Base-by-base conservation (phyloP, 495 filamentous ascomycete species). In the Talaromyces borbonicus region DNA sequence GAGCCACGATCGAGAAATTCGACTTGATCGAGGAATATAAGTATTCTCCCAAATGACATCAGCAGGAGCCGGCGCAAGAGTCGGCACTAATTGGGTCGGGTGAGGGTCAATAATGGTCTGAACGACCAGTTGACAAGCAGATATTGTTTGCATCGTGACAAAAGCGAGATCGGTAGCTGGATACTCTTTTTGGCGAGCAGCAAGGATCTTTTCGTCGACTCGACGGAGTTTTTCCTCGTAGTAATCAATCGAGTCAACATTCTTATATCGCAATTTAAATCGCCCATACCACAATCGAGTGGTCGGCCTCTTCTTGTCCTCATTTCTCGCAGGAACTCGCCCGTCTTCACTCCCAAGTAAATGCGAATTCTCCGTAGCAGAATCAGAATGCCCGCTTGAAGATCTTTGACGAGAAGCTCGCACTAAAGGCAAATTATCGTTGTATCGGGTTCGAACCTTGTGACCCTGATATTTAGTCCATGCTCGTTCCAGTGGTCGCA, bases 21-120 rank as follows among this genome's bases (percentile, higher is more conserved):
- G 78, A 42, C 69, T 77, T 1, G 76, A 68, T 5, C 84, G 79
- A 6, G 90, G 75, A n/a, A 87, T 58, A 52, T 97, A 99, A 0
- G 87, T 96, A 53, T 97, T 97, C 42, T 71, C 71, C 92, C 92
- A 99, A 2, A 95, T 75, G 15, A 99, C 77, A 59, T 96, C 89
- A 2, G 84, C 77, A 2, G 92, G 92, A 1, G 88, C 79, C 0
- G 92, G 92, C 1, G 90, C 87, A 43, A 84, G 78, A 24, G 86
- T 85, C 9, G 88, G 88, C 15, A 90, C 67, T n/a, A 97, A 68
- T 41, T 82, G 81, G 55, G 85, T 81, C 8, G 93, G 93, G 18
- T 81, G 80, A 1, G 92, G 87, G 55, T 95, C 90, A 22, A 99
- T 75, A 4, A 89, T 79, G 0, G 93, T 87, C 60, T 99, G 92